phyloP scores from a whole-genome alignment of 306 rosid species.

The Vicia sativa region DNA sequence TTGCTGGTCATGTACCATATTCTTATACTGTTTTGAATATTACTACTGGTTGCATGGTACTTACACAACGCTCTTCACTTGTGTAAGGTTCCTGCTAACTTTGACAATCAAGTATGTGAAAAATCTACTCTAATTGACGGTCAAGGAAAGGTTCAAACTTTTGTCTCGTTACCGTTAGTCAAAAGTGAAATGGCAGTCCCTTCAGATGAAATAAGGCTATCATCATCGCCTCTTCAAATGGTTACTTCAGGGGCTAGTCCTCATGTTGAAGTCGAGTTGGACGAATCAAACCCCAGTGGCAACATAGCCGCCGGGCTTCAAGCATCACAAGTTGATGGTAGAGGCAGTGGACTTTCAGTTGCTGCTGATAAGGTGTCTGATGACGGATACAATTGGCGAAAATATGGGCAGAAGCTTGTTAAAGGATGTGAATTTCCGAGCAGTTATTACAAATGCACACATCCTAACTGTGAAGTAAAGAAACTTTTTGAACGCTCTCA shows the following conservation, averaged over 20 bases:
- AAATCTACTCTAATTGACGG: constrained; percentile 60
- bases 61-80: constrained; percentile 53
- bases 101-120: constrained; percentile 49
- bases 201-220: constrained; percentile 65
- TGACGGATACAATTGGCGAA: constrained; percentile 98
- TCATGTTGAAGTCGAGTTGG: constrained; percentile 62
- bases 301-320: constrained; percentile 58
- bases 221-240: constrained; percentile 61
- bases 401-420: constrained; percentile 96
- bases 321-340: constrained; percentile 61
- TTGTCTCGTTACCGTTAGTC: constrained; percentile 50
- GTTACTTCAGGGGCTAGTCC: constrained; percentile 58
- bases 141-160: constrained; percentile 56
- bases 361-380: constrained; percentile 67
- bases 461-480: constrained; percentile 98
- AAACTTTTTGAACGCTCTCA: constrained; percentile 96
- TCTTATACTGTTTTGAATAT: constrained; percentile 33
- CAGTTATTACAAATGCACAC: constrained; percentile 97
- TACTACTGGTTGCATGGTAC: constrained; percentile 30
- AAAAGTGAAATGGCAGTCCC: constrained; percentile 64
- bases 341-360: constrained; percentile 61
- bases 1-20: constrained; percentile 24
- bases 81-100: constrained; percentile 68
- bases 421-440: constrained; percentile 99
- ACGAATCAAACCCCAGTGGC: constrained; percentile 58